Evolutionary conservation across 805 yeast genomes (phyloP).

Genomic region (Tetrapisispora phaffii): DNA sequence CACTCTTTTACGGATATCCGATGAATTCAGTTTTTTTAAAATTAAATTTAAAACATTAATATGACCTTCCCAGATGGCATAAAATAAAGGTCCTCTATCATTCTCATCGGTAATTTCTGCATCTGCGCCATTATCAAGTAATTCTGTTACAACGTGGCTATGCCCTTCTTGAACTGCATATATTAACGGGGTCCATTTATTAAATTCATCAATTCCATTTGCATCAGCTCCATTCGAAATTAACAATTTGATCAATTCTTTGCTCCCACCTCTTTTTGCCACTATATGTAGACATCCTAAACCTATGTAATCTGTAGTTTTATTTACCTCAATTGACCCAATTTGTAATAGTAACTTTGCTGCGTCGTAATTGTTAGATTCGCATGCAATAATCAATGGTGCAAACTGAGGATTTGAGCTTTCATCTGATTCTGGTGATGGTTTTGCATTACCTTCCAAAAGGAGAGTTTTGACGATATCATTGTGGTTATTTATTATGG

Average conservation of each 20-base stretch:
- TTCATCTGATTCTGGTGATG: neutral
- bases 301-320: constrained; percentile 69
- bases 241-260: constrained; percentile 55
- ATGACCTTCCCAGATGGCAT: constrained; percentile 93
- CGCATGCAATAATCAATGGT: constrained; percentile 82
- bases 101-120: constrained; percentile 64
- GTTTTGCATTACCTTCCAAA: constrained; percentile 34
- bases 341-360: constrained; percentile 49
- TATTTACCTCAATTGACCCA: constrained; percentile 6
- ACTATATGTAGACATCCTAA: constrained; percentile 79
- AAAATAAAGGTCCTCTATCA: constrained; percentile 69
- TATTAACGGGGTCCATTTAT: constrained; percentile 89
- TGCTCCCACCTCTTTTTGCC: constrained; percentile 69
- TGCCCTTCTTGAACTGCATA: constrained; percentile 86
- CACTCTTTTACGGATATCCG: neutral
- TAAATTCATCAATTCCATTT: constrained; percentile 71
- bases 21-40: neutral
- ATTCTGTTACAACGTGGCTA: constrained; percentile 52
- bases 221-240: constrained; percentile 66
- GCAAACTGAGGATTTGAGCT: constrained; percentile 48
- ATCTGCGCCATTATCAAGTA: constrained; percentile 67
- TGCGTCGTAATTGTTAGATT: constrained; percentile 64
- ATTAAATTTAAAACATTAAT: constrained; percentile 68
- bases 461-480: constrained; percentile 40
- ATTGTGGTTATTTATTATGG: constrained; percentile 61